Evolutionary conservation across 768 basidiomycete genomes (phyloP), one percentile per base, ranked within the genome.

Genomic region (Leccinum boreale): DNA sequence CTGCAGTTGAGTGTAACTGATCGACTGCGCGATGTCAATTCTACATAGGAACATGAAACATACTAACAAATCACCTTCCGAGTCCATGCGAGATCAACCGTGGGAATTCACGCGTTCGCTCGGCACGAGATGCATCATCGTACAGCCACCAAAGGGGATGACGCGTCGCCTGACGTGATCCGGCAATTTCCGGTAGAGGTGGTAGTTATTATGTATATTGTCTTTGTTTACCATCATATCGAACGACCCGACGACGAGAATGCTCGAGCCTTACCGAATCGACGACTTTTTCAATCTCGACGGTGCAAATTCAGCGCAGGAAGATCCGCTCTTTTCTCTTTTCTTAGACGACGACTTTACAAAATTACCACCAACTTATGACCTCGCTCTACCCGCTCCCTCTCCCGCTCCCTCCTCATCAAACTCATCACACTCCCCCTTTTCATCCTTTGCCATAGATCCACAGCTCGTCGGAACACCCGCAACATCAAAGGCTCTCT

Each of bases 381-480:
- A 71, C 64, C 21, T 65, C 39, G 54, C 71, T 68, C 0, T 80
- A 0, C 67, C 67, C 0, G 3, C 50, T 75, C 78, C 68, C 17
- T 61, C 65, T 1, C 65, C 66, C 23, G 64, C 45, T 17, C 35
- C 63, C 0, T 57, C 68, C 26, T 64, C 69, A 9, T 62, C 71
- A 14, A 29, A 53, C 21, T 35, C 62, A 2, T 63, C 74, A 15
- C 58, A 67, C 57, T 67, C 67, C 4, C 67, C 67, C 65, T 53
- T 76, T 70, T 55, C 68, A 58, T 64, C 73, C 46, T 75, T 79
- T 36, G 74, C 77, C 48, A 92, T 92, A 68, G 87, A 92, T 69
- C 90, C 90, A 0, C 86, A 87, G 69, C 84, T 91, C 54, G 85
- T 91, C 56, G 85, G 79, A 42, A 86, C 87, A 0, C 86, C 87